Evolutionary conservation across 306 rosid genomes (phyloP), one percentile per base, ranked within the genome.

Genomic region (Vicia faba): DNA sequence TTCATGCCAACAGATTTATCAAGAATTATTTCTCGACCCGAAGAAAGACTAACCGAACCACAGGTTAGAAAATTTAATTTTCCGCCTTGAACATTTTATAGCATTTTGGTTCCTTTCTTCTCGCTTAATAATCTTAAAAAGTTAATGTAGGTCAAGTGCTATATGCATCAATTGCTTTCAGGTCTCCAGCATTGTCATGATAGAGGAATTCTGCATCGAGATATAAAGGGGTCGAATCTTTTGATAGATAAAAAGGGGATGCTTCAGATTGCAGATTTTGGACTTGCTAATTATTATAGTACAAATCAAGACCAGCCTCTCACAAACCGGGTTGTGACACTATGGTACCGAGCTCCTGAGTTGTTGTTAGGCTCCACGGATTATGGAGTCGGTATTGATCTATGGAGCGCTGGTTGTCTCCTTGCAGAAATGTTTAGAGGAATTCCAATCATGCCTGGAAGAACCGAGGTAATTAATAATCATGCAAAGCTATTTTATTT

Each of bases 321-420:
- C 64, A 92, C 98, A 14, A 92, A 81, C 70, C 84, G 96, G 73
- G 98, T 92, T 64, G 98, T 92, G 81, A 92, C 98, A 1, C 87
- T 92, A 35, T 89, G 96, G 98, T 92, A 92, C 70, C 71, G 96
- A 83, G 88, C 98, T 61, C 96, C 96, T 6, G 98, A 93, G 79
- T 75, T 93, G 15, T 78, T 93, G 59, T 72, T 93, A 75, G 98
- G 98, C 61, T 75, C 95, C 56, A 89, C 88, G 0, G 39, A 75
- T 61, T 93, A 89, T 75, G 96, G 91, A 39, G 86, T 83, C 13
- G 97, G 96, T 55, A 79, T 93, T 62, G 98, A 93, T 77, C 84
- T 93, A 48, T 93, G 98, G 98, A 93, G 98, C 80, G 96, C 82
- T 45, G 98, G 98, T 71, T 92, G 98, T 69, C 89, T 92, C 76